Base-by-base conservation (phyloP, 1,284 basidiomycete species). In the Rhizoctonia solani region DNA sequence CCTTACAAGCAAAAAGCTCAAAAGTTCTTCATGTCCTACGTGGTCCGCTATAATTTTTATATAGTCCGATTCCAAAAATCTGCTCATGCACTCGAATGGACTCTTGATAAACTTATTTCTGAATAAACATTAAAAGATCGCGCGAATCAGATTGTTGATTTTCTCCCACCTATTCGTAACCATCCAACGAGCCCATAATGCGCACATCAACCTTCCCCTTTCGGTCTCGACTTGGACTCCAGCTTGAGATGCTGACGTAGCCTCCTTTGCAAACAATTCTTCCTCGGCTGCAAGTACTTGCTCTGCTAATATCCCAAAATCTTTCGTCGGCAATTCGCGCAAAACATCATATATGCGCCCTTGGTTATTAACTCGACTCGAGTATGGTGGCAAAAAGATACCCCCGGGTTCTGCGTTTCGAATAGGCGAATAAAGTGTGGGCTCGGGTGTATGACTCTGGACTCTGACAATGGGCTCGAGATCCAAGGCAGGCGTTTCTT, bases 131-230 rank as follows among this genome's bases (percentile, higher is more conserved):
- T 21, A 47, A 42, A 39, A 21, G n/a, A n/a, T n/a, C n/a, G n/a
- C n/a, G 21, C 21, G 5, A 3, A 16, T 19, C 25, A 27, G 4
- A 4, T 9, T 9, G 13, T 6, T 27, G 4, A 6, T 25, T 11
- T 8, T 3, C 11, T 3, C 30, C 14, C 47, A 63, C 59, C 47
- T 63, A 27, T 53, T 30, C 9, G 25, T 25, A 27, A 29, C 37
- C 37, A 63, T 32, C 59, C 59, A 63, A n/a, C 59, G 59, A 25
- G 59, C 29, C 59, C 59, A 63, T n/a, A 63, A 41, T 19, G 59
- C 46, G n/a, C 32, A 34, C 49, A 63, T 27, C 16, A 63, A 19
- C 19, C 47, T 30, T 9, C 19, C 47, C 32, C 39, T 30, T 21
- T 63, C 47, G n/a, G 23, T 39, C 5, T 34, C 9, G 19, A 14